These are phyloP conservation scores for Phytophthora aleatoria DNA, from an alignment of 352 stramenopile genomes.

Conservation along the genomic window DNA sequence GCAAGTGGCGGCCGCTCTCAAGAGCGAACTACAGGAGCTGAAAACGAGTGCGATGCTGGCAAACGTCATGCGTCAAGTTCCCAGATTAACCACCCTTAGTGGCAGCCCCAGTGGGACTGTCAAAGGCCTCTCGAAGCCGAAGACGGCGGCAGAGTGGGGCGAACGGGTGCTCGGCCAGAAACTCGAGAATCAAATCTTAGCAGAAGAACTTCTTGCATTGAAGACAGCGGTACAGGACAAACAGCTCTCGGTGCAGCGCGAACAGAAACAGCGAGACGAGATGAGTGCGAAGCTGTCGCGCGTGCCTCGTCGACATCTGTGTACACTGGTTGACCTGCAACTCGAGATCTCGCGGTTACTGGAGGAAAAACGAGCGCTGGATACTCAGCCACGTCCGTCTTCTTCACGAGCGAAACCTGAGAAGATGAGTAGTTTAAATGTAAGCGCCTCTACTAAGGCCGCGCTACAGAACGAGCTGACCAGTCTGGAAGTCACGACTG, in stretches of 20 bases:
- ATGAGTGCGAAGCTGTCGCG: conserved; percentile 36
- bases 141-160: conserved; percentile 45
- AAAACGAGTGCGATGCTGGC: conserved; percentile 62
- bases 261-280: conserved; percentile 41
- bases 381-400: conserved; percentile 24
- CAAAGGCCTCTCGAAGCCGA: conserved; percentile 11
- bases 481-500: conserved; percentile 36
- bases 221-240: conserved; percentile 38
- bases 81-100: conserved; percentile 6
- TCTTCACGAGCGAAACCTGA: not conserved
- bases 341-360: conserved; percentile 54
- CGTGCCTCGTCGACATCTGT: conserved; percentile 50
- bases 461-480: conserved; percentile 54
- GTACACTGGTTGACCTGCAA: conserved; percentile 56
- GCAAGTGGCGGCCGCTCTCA: conserved; percentile 34
- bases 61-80: conserved; percentile 27
- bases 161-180: conserved; percentile 53
- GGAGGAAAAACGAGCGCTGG: conserved; percentile 50
- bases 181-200: conserved; percentile 40
- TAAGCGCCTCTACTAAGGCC: conserved; percentile 7
- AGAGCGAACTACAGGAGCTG: conserved; percentile 54
- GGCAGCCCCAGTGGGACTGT: not conserved
- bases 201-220: conserved; percentile 41
- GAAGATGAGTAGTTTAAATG: not conserved
- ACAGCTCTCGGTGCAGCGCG: conserved; percentile 18